These are phyloP conservation scores for Purshia tridentata DNA, from an alignment of 306 rosid species.

Conservation along the genomic window DNA sequence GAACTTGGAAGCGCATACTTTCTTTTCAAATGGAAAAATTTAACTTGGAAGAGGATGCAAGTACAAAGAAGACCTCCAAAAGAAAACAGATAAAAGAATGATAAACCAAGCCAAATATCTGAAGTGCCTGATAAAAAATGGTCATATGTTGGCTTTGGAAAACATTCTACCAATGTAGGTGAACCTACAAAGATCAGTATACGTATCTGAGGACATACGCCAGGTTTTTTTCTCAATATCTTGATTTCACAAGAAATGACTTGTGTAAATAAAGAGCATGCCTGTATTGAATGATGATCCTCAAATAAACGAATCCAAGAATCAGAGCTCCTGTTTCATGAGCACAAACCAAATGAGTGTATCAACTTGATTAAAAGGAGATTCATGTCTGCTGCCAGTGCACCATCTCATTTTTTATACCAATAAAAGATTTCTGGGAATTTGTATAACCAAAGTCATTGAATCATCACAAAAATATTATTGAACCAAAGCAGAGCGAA, in stretches of 20 bases:
- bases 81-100: too few relatives aligned
- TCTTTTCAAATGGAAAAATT: too few relatives aligned
- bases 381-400: not conserved
- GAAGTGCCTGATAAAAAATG: too few relatives aligned
- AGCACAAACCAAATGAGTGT: not conserved
- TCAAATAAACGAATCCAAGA: not conserved
- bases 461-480: conserved; percentile 36
- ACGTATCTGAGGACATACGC: too few relatives aligned
- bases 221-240: not conserved
- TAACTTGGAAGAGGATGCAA: too few relatives aligned
- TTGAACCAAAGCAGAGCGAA: conserved; percentile 36
- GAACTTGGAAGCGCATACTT: too few relatives aligned
- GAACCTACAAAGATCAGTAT: not conserved
- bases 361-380: not conserved
- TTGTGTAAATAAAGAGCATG: not conserved
- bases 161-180: not conserved
- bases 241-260: not conserved
- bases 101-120: too few relatives aligned
- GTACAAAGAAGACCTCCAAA: too few relatives aligned
- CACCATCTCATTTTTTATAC: not conserved
- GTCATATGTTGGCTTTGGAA: not conserved
- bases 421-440: conserved; percentile 8
- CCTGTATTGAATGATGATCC: not conserved
- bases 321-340: not conserved
- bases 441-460: conserved; percentile 19